Evolutionary conservation across 2,329 filamentous ascomycete genomes (phyloP), one percentile per base, ranked within the genome.

Genomic region (Stemphylium lycopersici): DNA sequence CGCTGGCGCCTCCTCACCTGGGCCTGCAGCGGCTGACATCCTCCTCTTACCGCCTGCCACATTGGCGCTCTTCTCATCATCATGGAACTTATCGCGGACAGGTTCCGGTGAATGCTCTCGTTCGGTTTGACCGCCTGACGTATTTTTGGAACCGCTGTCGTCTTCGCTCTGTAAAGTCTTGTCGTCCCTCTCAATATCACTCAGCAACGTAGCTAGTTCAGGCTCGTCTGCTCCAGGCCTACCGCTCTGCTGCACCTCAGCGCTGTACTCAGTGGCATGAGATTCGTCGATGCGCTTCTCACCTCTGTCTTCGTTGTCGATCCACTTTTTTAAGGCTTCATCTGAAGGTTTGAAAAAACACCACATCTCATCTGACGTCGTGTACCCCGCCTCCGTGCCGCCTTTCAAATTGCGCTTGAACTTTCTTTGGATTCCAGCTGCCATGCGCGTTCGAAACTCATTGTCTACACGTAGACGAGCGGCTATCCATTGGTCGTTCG

Each of bases 401-500:
- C 71, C 65, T 40, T 76, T 76, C 10, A 72, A 55, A 52, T 77
- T 66, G n/a, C 63, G 74, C 22, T 65, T 65, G 20, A 66, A 47
- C 26, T 55, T 64, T 52, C 78, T 73, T 47, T 76, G 76, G 48
- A 82, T 58, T 66, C 75, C 78, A 2, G 78, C 77, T 40, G 72
- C 77, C 15, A 84, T 45, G 15, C 85, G 75, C 38, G 80, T 79
- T 24, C 78, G 73, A 58, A 84, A 80, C 61, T 89, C 84, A 63
- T 88, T 80, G 20, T 80, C 78, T 36, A 89, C 84, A 62, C 79
- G 81, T 44, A 88, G 75, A 39, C 82, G 75, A 39, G 81, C 78
- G 0, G 83, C 86, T 32, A 84, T 83, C 77, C 79, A 87, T 65
- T 84, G 84, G 16, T 85, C 78, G 20, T 82, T 75, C 0, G 86